Evolutionary conservation across 768 basidiomycete genomes (phyloP), one percentile per base, ranked within the genome.

Genomic region (Calocybe indica): DNA sequence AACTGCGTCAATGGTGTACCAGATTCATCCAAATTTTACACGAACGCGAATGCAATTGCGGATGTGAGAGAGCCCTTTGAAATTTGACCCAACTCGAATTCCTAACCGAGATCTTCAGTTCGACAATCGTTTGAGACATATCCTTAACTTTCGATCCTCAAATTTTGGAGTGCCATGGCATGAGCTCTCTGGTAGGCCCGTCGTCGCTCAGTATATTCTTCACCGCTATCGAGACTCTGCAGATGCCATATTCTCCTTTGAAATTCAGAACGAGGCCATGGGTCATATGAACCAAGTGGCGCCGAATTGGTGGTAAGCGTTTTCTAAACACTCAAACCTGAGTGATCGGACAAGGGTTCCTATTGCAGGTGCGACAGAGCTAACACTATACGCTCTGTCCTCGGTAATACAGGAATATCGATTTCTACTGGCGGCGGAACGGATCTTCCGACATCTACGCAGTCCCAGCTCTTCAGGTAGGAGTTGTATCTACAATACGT

Each of bases 241-340:
- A 60, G 59, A 60, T 39, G 59, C 55, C 22, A 60, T 60, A 14
- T 60, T 60, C 44, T 47, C 59, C 5, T 58, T 60, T 40, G 59
- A 60, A 45, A 54, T 58, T 11, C 45, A 60, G 43, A 60, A 60
- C n/a, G 59, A 60, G 51, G 59, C 45, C 10, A 60, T 60, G 59
- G 59, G 59, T 3, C 59, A 60, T 38, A 60, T 60, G 59, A 52
- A 58, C 33, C 59, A 60, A 36, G 55, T 58, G 10, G 59, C 59
- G 30, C 59, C 59, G 7, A 47, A 57, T 45, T 60, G 59, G 59
- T 60, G 59, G 59, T 57, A 51, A 43, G 44, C 13, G 1, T 29
- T 32, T 9, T 9, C 28, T 8, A 13, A 7, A 12, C 29, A 31
- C 47, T 45, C 15, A 8, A 33, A 10, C 15, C 12, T 28, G 6